phyloP scores from a whole-genome alignment of 768 basidiomycete species.

The Termitomyces sp. region DNA sequence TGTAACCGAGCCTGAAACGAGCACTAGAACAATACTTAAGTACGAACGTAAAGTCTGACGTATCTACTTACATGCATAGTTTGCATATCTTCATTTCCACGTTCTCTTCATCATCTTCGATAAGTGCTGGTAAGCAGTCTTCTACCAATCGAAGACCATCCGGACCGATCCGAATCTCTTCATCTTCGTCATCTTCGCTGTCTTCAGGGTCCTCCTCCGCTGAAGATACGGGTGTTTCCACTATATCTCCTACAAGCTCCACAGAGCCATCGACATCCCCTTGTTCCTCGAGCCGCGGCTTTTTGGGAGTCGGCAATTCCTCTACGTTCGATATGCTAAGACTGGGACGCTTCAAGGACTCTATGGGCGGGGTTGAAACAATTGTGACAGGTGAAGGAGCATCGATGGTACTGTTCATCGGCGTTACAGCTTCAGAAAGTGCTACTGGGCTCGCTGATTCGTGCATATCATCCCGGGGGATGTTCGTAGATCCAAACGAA shows the following conservation, averaged over 20 bases:
- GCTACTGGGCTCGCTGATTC: neutral
- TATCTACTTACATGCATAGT: constrained; percentile 45
- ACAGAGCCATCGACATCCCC: neutral
- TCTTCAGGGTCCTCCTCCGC: neutral
- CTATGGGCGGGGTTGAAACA: neutral
- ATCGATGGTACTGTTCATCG: neutral
- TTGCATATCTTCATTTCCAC: constrained; percentile 32
- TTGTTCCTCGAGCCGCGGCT: constrained; percentile 7
- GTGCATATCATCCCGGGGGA: neutral
- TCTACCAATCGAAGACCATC: constrained; percentile 35
- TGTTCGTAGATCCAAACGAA: neutral
- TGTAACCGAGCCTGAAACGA: constrained; percentile 26
- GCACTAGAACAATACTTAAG: constrained; percentile 20
- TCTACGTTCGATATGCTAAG: neutral
- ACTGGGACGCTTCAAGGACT: constrained; percentile 10
- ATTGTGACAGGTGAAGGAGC: neutral
- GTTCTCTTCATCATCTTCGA: constrained; percentile 26
- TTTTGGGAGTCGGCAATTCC: constrained; percentile 7
- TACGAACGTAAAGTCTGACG: neutral
- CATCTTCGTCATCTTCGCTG: constrained; percentile 24
- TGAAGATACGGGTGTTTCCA: neutral
- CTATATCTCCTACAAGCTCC: neutral
- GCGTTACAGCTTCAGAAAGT: constrained; percentile 5
- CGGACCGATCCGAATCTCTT: constrained; percentile 30
- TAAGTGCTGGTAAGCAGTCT: constrained; percentile 39